A percentile compares a stretch with the other conserved stretches of the same genome.
Conservation (phyloP, 768 basidiomycete species). For the Hypholoma sublateritium region DNA sequence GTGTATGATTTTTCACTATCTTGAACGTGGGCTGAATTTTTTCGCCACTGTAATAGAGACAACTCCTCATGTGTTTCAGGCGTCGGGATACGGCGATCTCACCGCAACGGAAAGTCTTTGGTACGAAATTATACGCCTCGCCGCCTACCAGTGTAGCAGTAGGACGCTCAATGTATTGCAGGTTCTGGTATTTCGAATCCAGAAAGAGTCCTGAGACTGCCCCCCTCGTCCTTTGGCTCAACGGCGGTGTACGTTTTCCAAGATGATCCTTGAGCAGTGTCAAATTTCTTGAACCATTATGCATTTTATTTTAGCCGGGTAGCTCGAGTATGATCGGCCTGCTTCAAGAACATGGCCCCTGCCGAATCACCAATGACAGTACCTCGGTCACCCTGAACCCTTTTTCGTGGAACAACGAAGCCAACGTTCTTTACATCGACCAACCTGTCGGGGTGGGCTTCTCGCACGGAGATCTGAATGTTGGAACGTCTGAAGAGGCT, state of each 20-base stretch:
- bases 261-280: background rate
- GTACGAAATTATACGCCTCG: slow-evolving; percentile 24
- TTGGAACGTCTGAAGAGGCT: slow-evolving; percentile 52
- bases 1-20: slow-evolving; percentile 1
- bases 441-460: slow-evolving; percentile 66
- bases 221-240: slow-evolving; percentile 65
- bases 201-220: slow-evolving; percentile 60
- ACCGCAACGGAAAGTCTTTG: slow-evolving; percentile 56
- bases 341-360: slow-evolving; percentile 78
- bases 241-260: slow-evolving; percentile 49
- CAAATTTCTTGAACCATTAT: background rate
- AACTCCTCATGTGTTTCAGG: slow-evolving; percentile 57
- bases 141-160: too few relatives aligned
- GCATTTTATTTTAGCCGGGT: slow-evolving; percentile 38
- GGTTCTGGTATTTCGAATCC: slow-evolving; percentile 72
- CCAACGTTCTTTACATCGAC: slow-evolving; percentile 61
- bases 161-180: slow-evolving; percentile 17
- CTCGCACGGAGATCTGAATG: slow-evolving; percentile 50
- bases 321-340: slow-evolving; percentile 62
- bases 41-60: slow-evolving; percentile 39
- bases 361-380: slow-evolving; percentile 60
- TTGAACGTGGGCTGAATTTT: background rate
- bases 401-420: slow-evolving; percentile 57
- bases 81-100: slow-evolving; percentile 65
- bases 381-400: slow-evolving; percentile 50